These are phyloP conservation scores for Geotrichum candidum DNA, from an alignment of 1,139 yeast species.

Conservation along the genomic window DNA sequence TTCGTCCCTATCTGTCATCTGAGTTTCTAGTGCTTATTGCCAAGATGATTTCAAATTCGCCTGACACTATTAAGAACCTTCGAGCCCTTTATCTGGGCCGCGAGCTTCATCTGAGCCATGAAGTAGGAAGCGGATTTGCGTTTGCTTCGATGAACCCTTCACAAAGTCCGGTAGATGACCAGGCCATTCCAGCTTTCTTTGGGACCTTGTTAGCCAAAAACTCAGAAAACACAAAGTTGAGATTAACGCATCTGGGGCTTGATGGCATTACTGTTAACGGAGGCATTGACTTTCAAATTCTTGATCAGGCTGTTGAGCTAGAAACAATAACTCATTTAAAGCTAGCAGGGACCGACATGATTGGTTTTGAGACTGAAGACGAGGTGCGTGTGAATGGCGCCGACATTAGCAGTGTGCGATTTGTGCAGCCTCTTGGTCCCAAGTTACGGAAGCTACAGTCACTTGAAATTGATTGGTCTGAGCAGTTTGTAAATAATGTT, in stretches of 20 bases:
- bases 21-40: slow-evolving; percentile 21
- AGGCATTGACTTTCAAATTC: slow-evolving; percentile 12
- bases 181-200: slow-evolving; percentile 19
- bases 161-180: slow-evolving; percentile 14
- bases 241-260: slow-evolving; percentile 21
- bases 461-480: slow-evolving; percentile 19
- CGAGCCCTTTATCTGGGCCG: slow-evolving; percentile 21
- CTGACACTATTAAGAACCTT: slow-evolving; percentile 15
- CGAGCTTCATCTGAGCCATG: slow-evolving; percentile 17
- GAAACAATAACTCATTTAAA: slow-evolving; percentile 15
- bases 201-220: slow-evolving; percentile 14
- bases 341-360: slow-evolving; percentile 19
- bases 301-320: slow-evolving; percentile 18
- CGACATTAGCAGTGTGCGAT: slow-evolving; percentile 9
- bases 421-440: slow-evolving; percentile 11
- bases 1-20: slow-evolving; percentile 22
- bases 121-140: slow-evolving; percentile 25
- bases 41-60: slow-evolving; percentile 19
- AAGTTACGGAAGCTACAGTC: slow-evolving; percentile 4
- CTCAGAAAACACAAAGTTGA: slow-evolving; percentile 4
- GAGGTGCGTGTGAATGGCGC: not conserved
- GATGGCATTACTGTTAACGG: slow-evolving; percentile 21
- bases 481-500: slow-evolving; percentile 14
- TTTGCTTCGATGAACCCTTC: slow-evolving; percentile 22
- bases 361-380: not conserved